phyloP scores from a whole-genome alignment of 2,329 filamentous ascomycete species.

The Exophiala oligosperma region DNA sequence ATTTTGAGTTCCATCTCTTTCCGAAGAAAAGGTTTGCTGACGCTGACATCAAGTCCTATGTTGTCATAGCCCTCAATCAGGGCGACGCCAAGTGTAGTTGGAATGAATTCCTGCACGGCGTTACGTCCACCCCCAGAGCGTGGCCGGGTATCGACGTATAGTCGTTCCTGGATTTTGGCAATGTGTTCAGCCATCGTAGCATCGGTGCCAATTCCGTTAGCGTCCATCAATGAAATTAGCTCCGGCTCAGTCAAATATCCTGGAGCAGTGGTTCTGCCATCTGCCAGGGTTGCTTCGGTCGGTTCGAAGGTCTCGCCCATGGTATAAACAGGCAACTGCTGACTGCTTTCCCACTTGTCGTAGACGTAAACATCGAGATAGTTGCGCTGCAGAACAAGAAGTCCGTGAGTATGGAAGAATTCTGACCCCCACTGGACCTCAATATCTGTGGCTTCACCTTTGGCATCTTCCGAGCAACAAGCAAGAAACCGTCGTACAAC shows the following conservation, averaged over 20 bases:
- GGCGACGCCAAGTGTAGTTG: conserved; percentile 85
- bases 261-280: conserved; percentile 86
- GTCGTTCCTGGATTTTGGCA: conserved; percentile 84
- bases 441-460: conserved; percentile 80
- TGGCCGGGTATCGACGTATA: conserved; percentile 74
- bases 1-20: conserved; percentile 98
- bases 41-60: conserved; percentile 87
- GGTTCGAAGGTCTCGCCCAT: conserved; percentile 83
- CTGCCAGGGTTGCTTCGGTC: conserved; percentile 81
- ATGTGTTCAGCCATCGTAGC: conserved; percentile 99
- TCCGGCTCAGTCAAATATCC: conserved; percentile 92
- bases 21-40: conserved; percentile 91
- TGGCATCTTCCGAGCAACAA: conserved; percentile 92
- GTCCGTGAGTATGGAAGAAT: conserved; percentile 75
- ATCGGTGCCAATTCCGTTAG: conserved; percentile 96
- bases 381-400: conserved; percentile 83
- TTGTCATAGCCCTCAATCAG: conserved; percentile 92
- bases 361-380: conserved; percentile 96
- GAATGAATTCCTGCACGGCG: conserved; percentile 80
- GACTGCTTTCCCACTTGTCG: conserved; percentile 91
- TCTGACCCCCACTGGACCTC: conserved; percentile 80
- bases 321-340: conserved; percentile 75
- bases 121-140: conserved; percentile 49
- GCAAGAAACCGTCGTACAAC: conserved; percentile 88
- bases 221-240: conserved; percentile 94